phyloP scores from a whole-genome alignment of 352 stramenopile species.

The Globisporangium radiosum region DNA sequence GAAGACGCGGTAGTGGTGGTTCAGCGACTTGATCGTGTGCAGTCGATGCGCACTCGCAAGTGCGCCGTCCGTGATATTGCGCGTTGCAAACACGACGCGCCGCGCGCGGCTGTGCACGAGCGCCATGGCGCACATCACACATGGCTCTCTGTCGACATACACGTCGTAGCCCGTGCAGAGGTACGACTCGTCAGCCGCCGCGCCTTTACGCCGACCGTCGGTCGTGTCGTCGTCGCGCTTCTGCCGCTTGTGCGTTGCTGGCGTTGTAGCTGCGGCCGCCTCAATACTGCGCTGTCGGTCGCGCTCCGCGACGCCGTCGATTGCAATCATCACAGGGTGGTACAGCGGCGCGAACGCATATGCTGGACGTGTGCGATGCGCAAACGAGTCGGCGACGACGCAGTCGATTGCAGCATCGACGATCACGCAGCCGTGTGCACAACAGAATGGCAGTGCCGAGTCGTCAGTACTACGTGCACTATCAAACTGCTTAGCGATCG shows the following conservation, averaged over 20 bases:
- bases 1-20: slow-evolving; percentile 86
- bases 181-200: slow-evolving; percentile 44
- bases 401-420: slow-evolving; percentile 26
- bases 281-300: slow-evolving; percentile 31
- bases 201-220: background rate
- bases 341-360: slow-evolving; percentile 49
- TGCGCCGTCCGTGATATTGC: slow-evolving; percentile 52
- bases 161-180: slow-evolving; percentile 87
- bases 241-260: slow-evolving; percentile 25
- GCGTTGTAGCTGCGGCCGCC: background rate
- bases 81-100: slow-evolving; percentile 64
- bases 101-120: slow-evolving; percentile 81
- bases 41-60: slow-evolving; percentile 56
- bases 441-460: slow-evolving; percentile 20
- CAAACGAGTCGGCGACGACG: slow-evolving; percentile 23
- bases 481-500: slow-evolving; percentile 15
- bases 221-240: slow-evolving; percentile 12
- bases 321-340: slow-evolving; percentile 64
- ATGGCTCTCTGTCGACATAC: slow-evolving; percentile 82
- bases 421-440: slow-evolving; percentile 45
- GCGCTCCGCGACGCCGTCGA: slow-evolving; percentile 57
- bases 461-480: slow-evolving; percentile 11
- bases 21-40: slow-evolving; percentile 83
- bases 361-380: background rate
- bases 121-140: slow-evolving; percentile 87